Conservation (phyloP, 164 flowering plant genomes). For the Aristolochia contorta region DNA sequence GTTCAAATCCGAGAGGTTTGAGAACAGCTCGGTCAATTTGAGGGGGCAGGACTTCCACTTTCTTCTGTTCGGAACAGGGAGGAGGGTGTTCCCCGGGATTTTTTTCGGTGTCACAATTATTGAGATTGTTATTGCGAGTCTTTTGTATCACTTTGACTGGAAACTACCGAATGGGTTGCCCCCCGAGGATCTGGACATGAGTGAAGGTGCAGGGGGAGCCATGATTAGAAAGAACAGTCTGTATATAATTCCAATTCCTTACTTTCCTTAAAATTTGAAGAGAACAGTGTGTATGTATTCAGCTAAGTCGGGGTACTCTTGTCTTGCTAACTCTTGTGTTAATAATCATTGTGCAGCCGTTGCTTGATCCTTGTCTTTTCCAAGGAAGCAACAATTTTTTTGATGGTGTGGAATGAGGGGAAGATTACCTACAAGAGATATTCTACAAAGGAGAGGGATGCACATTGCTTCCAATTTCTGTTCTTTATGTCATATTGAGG, state of each 20-base stretch:
- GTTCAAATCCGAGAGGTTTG: conserved; percentile 34
- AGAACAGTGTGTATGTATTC: no score
- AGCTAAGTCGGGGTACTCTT: no score
- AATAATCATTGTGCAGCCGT: no score
- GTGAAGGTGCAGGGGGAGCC: background rate
- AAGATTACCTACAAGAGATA: no score
- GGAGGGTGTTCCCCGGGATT: conserved; percentile 24
- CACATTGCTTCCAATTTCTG: no score
- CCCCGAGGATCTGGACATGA: conserved; percentile 6
- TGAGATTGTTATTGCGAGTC: conserved; percentile 1
- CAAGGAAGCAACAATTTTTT: no score
- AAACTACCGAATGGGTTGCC: conserved; percentile 3
- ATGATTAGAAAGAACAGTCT: background rate
- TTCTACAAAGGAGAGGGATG: no score
- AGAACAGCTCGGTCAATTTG: conserved; percentile 12
- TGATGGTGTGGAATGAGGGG: no score
- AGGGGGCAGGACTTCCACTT: conserved; percentile 23
- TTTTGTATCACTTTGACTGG: conserved; percentile 9
- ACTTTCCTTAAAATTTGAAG: no score
- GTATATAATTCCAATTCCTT: background rate
- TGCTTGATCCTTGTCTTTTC: no score
- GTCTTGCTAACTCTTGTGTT: no score
- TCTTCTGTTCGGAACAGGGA: conserved; percentile 17
- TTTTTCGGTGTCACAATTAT: conserved; percentile 5
- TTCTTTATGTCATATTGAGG: no score